Base-by-base conservation (phyloP, 352 stramenopile genomes). In the Globisporangium solare region DNA sequence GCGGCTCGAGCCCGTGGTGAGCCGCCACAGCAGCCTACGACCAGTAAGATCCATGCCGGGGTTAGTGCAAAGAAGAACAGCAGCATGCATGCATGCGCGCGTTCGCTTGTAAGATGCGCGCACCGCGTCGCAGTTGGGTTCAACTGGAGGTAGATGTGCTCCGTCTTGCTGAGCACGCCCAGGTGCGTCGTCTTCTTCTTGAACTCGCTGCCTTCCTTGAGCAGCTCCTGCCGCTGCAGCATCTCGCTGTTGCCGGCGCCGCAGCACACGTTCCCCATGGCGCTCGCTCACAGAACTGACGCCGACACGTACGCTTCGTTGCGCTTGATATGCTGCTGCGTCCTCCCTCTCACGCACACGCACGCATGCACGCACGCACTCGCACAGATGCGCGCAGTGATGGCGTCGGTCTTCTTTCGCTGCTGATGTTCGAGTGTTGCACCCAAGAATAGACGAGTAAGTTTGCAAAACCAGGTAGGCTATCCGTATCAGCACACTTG, bases 231-330 rank as follows among this genome's bases (percentile, higher is more conserved):
- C 18, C 77, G 76, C 55, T 79, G 71, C 45, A 79, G 55, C 67
- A 79, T 78, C 70, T 90, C 79, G 39, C 75, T 75, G 64, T 79
- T 63, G 20, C 73, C 74, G 27, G 27, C 54, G 4, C 76, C 74
- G 56, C 79, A 89, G 63, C 77, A 90, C 46, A 69, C 51, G 58
- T 90, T 90, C n/a, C 79, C 79, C 79, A 90, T 90, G 21, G 20
- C 46, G 15, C 27, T n/a, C 12, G 5, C 39, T 43, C 39, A 43
- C 39, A 43, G 39, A 6, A 43, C 39, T 18, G 39, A 10, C 27
- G 27, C 6, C 7, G 27, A 1, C 27, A 11, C 27, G 27, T 35
- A 11, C 27, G 5, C 27, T 35, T 10, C 10, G 27, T 1, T 35
- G 27, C 7, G 3, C 27, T 35, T 35, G 6, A 35, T 3, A 35